Base-by-base conservation (phyloP, 2,329 filamentous ascomycete species). In the Aspergillus japonicus region DNA sequence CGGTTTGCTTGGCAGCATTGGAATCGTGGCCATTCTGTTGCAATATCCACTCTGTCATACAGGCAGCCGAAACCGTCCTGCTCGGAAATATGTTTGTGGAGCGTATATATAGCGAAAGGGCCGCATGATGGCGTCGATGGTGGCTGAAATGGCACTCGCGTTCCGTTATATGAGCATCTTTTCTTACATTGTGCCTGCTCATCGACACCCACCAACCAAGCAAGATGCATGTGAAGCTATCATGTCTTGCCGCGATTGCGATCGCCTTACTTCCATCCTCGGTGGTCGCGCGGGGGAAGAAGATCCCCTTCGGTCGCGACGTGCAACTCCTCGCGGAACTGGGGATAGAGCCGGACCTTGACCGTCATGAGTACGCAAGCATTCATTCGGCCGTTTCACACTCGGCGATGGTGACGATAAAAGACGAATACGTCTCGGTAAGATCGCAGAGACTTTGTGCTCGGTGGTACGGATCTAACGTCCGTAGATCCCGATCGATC, bases 401-500 rank as follows among this genome's bases (percentile, higher is more conserved):
- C 29, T 48, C 53, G 5, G 53, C 53, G 4, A 55, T 55, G 53
- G 21, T 26, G 35, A 35, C 50, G n/a, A 19, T 57, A 21, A 26
- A 52, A 14, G 26, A 49, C 23, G 53, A 55, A 35, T 48, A 47
- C 26, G 12, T 48, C 42, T 33, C 53, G 19, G 53, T 55, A 55
- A 33, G 53, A 16, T 35, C 19, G 33, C 52, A 24, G 11, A 16
- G n/a, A 4, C 33, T 31, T 4, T 11, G 31, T 11, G 26, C n/a
- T 33, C 31, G 7, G 4, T 7, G 47, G 14, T 52, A 4, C 48
- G 47, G 6, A 50, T 56, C 29, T 24, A n/a, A 14, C n/a, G 26
- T 5, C 14, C n/a, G 6, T 42, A 72, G 72, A 65, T 75, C 12
- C 73, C 70, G 5, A 70, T 74, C 53, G 71, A 75, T 52, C 73